Evolutionary conservation across 1,284 basidiomycete species (phyloP).

Genomic region (Gomphus bonarii): DNA sequence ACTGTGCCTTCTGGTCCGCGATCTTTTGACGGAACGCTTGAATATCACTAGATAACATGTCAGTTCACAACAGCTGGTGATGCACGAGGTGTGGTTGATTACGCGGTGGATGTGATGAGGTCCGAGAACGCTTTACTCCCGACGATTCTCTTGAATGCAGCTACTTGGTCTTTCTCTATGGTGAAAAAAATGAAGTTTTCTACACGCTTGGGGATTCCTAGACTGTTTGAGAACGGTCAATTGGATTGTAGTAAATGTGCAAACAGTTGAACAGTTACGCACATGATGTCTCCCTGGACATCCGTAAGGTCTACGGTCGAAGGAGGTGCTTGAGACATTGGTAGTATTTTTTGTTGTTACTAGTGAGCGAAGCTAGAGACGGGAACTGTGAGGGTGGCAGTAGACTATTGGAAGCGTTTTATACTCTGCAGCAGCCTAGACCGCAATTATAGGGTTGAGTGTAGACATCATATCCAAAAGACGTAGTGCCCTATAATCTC

Average conservation of each 20-base stretch:
- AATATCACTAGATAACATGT: neutral
- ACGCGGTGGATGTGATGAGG: neutral
- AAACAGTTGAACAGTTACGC: neutral
- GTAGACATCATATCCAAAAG: too few species aligned
- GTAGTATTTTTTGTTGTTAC: too few species aligned
- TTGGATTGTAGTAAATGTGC: neutral
- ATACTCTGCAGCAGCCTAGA: too few species aligned
- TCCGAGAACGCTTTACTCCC: neutral
- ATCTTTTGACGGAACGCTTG: neutral
- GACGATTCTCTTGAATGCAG: neutral
- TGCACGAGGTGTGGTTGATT: neutral
- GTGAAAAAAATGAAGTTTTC: conserved; percentile 26
- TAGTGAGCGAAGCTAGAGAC: too few species aligned
- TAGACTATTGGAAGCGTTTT: too few species aligned
- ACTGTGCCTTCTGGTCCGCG: neutral
- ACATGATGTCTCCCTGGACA: conserved; percentile 4
- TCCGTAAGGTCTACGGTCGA: neutral
- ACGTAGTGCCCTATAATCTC: too few species aligned
- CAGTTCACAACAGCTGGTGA: neutral
- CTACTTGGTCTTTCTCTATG: conserved; percentile 12
- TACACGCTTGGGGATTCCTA: conserved; percentile 22
- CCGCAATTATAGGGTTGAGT: too few species aligned
- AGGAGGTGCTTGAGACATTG: neutral
- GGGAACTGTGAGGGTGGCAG: too few species aligned
- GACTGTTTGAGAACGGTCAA: conserved; percentile 12